phyloP scores from a whole-genome alignment of 306 rosid species.

The Abrus pulchellus region DNA sequence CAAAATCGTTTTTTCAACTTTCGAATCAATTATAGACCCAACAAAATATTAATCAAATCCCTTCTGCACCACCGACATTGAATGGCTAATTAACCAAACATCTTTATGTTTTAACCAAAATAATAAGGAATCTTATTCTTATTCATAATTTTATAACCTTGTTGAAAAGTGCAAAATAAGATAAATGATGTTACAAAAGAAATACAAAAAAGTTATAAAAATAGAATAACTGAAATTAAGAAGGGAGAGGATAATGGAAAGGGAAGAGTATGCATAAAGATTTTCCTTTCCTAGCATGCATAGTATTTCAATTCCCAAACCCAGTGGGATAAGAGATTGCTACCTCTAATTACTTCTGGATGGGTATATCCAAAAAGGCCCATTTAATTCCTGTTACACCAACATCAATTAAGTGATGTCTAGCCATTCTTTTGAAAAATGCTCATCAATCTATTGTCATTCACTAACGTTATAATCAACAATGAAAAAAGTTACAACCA shows the following conservation, averaged over 20 bases:
- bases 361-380: conserved; percentile 1
- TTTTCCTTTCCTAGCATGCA: not conserved
- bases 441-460: no score
- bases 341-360: not conserved
- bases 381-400: not conserved
- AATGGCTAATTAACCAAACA: not conserved
- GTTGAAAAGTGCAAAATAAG: no score
- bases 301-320: not conserved
- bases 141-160: no score
- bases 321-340: not conserved
- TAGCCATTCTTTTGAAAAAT: not conserved
- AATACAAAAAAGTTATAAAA: not conserved
- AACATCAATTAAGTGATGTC: not conserved
- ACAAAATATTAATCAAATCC: not conserved
- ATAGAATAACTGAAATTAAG: no score
- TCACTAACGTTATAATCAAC: not conserved
- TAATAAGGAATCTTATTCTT: no score
- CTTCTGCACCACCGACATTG: conserved; percentile 8
- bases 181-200: no score
- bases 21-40: not conserved
- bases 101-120: not conserved
- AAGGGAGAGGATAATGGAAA: no score
- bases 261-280: not conserved
- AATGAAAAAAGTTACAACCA: not conserved
- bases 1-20: conserved; percentile 19